Conservation (phyloP, 257 asterid genomes). For the Solanum appendiculatum region DNA sequence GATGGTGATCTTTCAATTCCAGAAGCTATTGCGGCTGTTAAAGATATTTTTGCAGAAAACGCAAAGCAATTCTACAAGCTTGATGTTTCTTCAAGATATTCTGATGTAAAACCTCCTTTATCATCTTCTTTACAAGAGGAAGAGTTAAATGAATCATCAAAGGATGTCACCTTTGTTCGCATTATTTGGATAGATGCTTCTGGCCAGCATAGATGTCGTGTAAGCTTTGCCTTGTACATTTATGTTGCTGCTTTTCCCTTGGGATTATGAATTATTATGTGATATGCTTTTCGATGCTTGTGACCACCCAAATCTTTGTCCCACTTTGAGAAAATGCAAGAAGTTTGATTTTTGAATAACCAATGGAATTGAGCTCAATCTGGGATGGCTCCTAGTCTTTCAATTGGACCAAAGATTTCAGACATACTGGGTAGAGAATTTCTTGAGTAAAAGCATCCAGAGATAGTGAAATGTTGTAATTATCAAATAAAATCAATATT, state of each 20-base stretch:
- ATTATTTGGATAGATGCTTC: slow-evolving; percentile 81
- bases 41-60: slow-evolving; percentile 58
- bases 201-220: slow-evolving; percentile 96
- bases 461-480: not conserved
- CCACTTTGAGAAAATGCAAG: not conserved
- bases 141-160: slow-evolving; percentile 7
- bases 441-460: not conserved
- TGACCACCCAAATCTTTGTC: not conserved
- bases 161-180: slow-evolving; percentile 51
- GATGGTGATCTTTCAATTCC: slow-evolving; percentile 75
- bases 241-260: not conserved
- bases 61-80: slow-evolving; percentile 64
- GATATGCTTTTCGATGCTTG: not conserved
- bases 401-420: not conserved
- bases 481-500: not conserved
- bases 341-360: not conserved
- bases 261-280: not conserved
- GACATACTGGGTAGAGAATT: not conserved
- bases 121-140: slow-evolving; percentile 16
- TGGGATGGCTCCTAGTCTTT: not conserved
- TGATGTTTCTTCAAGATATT: slow-evolving; percentile 21
- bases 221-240: slow-evolving; percentile 16
- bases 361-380: not conserved
- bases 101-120: slow-evolving; percentile 14
- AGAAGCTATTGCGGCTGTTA: slow-evolving; percentile 70